A percentile compares a stretch with the other conserved stretches of the same genome.
Evolutionary conservation across 345 rosid genomes (phyloP).

Genomic region (Heritiera littoralis): DNA sequence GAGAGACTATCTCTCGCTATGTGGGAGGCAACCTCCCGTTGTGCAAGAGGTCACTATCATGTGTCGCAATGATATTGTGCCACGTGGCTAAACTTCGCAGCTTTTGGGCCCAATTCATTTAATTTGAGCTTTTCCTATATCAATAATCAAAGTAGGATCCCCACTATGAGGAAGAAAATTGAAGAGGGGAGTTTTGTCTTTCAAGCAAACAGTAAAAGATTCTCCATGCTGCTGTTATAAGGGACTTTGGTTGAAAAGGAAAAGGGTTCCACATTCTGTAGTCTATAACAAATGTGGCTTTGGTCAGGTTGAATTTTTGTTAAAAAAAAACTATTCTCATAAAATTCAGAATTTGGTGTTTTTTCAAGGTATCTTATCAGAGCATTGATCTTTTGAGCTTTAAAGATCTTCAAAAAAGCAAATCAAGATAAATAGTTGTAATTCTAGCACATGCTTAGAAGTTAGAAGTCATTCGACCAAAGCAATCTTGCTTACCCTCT

Average conservation of each 20-base stretch:
- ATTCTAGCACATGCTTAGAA: not conserved
- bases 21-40: too few species aligned
- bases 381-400: not conserved
- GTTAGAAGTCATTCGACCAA: not conserved
- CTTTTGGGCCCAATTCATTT: too few species aligned
- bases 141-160: too few species aligned
- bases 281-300: not conserved
- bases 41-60: too few species aligned
- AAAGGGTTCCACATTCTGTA: not conserved
- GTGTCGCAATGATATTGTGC: too few species aligned
- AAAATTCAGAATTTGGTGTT: not conserved
- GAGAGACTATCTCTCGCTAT: too few species aligned
- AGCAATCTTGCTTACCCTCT: not conserved
- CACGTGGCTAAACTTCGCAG: too few species aligned
- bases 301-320: not conserved
- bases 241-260: not conserved
- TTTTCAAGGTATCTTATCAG: not conserved
- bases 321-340: not conserved
- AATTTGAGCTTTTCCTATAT: too few species aligned
- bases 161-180: not conserved
- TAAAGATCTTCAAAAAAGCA: not conserved
- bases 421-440: not conserved
- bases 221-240: not conserved
- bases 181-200: not conserved
- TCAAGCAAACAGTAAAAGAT: not conserved